Evolutionary conservation across 345 rosid genomes (phyloP).

Genomic region (Luvunga scandens): DNA sequence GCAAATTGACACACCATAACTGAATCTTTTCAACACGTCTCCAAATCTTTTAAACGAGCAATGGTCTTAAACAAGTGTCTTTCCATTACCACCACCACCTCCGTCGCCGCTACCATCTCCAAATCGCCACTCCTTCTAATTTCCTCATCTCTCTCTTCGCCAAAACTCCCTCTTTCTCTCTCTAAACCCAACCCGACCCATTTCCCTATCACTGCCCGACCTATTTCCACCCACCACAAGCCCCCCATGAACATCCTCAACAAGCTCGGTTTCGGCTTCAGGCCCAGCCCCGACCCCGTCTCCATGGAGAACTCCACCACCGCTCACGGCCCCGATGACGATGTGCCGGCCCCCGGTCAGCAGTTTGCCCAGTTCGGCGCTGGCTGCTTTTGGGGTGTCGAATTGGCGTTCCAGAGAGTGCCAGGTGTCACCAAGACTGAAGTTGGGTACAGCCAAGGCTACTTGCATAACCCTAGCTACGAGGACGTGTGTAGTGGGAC

Average conservation of each 20-base stretch:
- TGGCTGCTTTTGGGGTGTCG: slow-evolving; percentile 98
- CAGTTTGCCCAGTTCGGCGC: slow-evolving; percentile 86
- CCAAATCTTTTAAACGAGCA: not conserved
- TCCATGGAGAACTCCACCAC: slow-evolving; percentile 58
- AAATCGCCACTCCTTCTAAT: slow-evolving; percentile 14
- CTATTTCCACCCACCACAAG: slow-evolving; percentile 27
- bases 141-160: slow-evolving; percentile 18
- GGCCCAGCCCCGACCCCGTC: slow-evolving; percentile 38
- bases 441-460: slow-evolving; percentile 81
- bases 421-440: slow-evolving; percentile 80
- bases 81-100: not conserved
- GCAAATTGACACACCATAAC: not conserved
- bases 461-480: slow-evolving; percentile 59
- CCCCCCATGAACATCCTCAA: slow-evolving; percentile 84
- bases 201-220: slow-evolving; percentile 19
- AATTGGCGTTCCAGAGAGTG: slow-evolving; percentile 81
- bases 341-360: slow-evolving; percentile 70
- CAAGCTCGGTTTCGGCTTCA: slow-evolving; percentile 72
- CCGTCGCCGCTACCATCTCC: slow-evolving; percentile 5
- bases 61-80: slow-evolving; percentile 10
- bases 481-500: slow-evolving; percentile 79
- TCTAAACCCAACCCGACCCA: slow-evolving; percentile 12
- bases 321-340: slow-evolving; percentile 74
- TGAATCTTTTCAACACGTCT: not conserved
- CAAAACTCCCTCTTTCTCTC: slow-evolving; percentile 10